A percentile compares a stretch with the other conserved stretches of the same genome.
Conservation (phyloP, 1,284 basidiomycete genomes). For the Cryptococcus jaspeensis region DNA sequence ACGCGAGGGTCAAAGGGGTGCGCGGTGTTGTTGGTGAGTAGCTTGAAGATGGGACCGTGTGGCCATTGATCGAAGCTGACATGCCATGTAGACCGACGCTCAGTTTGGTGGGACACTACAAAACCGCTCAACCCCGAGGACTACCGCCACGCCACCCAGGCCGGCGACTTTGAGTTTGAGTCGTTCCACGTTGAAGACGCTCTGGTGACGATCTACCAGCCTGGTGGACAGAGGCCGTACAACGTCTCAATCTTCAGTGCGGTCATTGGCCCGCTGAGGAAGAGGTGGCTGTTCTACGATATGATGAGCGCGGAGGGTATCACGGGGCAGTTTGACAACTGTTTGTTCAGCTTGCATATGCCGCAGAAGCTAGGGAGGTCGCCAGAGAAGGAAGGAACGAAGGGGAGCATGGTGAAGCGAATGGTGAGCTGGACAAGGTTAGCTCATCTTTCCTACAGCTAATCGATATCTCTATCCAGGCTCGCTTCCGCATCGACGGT, state of each 20-base stretch:
- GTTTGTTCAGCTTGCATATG: slow-evolving; percentile 92
- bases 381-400: slow-evolving; percentile 74
- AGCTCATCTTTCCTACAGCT: too few species aligned
- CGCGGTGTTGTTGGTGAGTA: slow-evolving; percentile 81
- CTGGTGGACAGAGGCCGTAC: slow-evolving; percentile 85
- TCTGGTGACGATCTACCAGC: slow-evolving; percentile 92
- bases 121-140: slow-evolving; percentile 72
- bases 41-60: background rate
- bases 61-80: background rate
- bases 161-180: slow-evolving; percentile 91
- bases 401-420: slow-evolving; percentile 72
- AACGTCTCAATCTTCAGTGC: slow-evolving; percentile 95
- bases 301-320: slow-evolving; percentile 87
- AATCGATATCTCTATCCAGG: slow-evolving; percentile 54
- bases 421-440: slow-evolving; percentile 84
- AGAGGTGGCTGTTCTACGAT: slow-evolving; percentile 95
- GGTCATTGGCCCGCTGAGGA: slow-evolving; percentile 78
- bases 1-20: slow-evolving; percentile 89
- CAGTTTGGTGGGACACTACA: slow-evolving; percentile 80
- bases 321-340: slow-evolving; percentile 97
- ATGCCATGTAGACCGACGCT: slow-evolving; percentile 72
- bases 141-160: slow-evolving; percentile 70
- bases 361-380: slow-evolving; percentile 94
- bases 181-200: slow-evolving; percentile 88
- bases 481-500: slow-evolving; percentile 93